A percentile compares a stretch with the other conserved stretches of the same genome.
phyloP scores from a whole-genome alignment of 176 grass and related monocot species.

The Hsuehochloa calcarea region DNA sequence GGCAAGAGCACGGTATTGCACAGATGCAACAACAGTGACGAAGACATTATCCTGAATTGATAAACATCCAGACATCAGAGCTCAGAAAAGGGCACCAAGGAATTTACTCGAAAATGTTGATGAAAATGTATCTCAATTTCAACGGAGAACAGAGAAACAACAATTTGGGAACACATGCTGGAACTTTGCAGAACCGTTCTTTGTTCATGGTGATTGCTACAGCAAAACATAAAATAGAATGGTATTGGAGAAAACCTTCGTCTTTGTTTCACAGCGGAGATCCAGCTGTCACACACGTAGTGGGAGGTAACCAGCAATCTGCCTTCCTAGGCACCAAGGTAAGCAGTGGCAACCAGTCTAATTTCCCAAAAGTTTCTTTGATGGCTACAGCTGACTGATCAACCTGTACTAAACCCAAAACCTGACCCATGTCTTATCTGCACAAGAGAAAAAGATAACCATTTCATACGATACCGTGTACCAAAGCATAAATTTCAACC shows the following conservation, averaged over 20 bases:
- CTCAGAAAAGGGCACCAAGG: neutral
- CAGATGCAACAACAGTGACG: slow-evolving; percentile 85
- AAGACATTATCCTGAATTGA: slow-evolving; percentile 77
- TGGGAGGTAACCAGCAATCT: slow-evolving; percentile 63
- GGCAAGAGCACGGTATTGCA: slow-evolving; percentile 74
- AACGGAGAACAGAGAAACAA: neutral
- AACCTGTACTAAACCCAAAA: slow-evolving; percentile 54
- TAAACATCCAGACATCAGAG: slow-evolving; percentile 14
- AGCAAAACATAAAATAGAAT: neutral
- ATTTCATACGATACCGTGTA: neutral
- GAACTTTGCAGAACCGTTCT: neutral
- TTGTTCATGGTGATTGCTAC: neutral
- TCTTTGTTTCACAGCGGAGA: slow-evolving; percentile 79
- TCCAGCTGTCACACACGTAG: slow-evolving; percentile 71
- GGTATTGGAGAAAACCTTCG: slow-evolving; percentile 47
- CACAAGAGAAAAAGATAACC: slow-evolving; percentile 9
- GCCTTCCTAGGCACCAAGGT: slow-evolving; percentile 75
- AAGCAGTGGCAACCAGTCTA: slow-evolving; percentile 51
- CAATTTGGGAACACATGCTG: neutral
- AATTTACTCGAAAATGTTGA: neutral
- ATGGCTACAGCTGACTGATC: slow-evolving; percentile 74
- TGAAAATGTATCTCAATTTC: neutral
- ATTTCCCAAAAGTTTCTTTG: slow-evolving; percentile 74
- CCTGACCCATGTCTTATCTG: slow-evolving; percentile 60
- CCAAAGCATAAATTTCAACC: neutral